Conservation (phyloP, 306 rosid genomes). For the Astragalus membranaceus region DNA sequence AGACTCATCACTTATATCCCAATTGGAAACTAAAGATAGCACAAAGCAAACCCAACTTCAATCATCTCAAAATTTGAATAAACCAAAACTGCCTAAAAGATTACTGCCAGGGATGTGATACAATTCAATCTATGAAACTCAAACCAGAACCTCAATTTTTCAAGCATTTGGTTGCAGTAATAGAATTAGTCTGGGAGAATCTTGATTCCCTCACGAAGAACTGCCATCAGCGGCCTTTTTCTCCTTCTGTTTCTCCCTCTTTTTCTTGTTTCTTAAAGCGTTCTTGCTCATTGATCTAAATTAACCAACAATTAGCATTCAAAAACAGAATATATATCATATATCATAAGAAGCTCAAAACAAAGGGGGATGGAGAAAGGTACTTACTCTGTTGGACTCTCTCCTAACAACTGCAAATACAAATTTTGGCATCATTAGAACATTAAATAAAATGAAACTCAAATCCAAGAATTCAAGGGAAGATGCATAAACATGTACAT, state of each 20-base stretch:
- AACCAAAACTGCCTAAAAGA: conserved; percentile 14
- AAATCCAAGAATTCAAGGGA: background rate
- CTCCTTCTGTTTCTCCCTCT: conserved; percentile 89
- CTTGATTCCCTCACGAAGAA: conserved; percentile 30
- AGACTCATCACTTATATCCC: background rate
- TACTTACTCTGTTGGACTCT: conserved; percentile 61
- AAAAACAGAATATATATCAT: background rate
- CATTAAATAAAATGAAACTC: conserved; percentile 11
- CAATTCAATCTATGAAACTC: background rate
- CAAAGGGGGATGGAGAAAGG: background rate
- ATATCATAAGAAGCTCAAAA: background rate
- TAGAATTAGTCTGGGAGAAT: background rate
- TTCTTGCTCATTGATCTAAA: conserved; percentile 74
- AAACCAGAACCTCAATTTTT: conserved; percentile 1
- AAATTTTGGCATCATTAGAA: conserved; percentile 28
- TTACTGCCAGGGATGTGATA: background rate
- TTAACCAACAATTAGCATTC: conserved; percentile 18
- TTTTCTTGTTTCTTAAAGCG: conserved; percentile 83
- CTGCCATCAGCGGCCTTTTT: conserved; percentile 58
- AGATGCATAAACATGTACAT: background rate
- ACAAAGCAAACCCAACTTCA: background rate
- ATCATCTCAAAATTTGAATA: conserved; percentile 13
- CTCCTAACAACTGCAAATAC: conserved; percentile 69
- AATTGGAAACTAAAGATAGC: background rate
- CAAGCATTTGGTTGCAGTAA: background rate